Evolutionary conservation across 2,329 filamentous ascomycete species (phyloP).

Genomic region (Ambrosiella beaveri): DNA sequence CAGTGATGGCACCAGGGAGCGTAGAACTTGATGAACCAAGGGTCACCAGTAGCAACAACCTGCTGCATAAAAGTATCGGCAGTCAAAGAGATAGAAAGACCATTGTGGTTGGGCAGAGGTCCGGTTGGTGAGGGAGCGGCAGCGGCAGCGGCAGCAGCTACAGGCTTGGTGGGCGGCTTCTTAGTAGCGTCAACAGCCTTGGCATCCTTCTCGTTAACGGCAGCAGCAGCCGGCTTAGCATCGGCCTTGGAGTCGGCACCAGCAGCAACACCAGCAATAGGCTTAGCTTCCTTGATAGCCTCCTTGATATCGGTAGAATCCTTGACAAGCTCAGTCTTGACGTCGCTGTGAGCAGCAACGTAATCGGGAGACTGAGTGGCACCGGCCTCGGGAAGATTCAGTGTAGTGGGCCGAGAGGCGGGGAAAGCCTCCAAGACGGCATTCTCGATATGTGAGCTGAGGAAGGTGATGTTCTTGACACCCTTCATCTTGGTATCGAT

Average conservation of each 20-base stretch:
- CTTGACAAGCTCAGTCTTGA: conserved; percentile 1
- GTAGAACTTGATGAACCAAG: conserved; percentile 99
- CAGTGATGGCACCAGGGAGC: conserved; percentile 96
- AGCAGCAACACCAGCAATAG: conserved; percentile 12
- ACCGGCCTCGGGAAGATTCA: conserved; percentile 55
- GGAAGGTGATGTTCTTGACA: conserved; percentile 43
- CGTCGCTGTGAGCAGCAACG: not conserved
- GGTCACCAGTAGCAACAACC: conserved; percentile 73
- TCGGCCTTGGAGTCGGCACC: conserved; percentile 13
- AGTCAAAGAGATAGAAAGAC: conserved; percentile 57
- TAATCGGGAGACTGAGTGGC: conserved; percentile 30
- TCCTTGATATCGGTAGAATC: conserved; percentile 1
- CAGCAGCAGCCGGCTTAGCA: conserved; percentile 19
- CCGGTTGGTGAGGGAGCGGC: conserved; percentile 33
- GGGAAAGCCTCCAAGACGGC: conserved; percentile 63
- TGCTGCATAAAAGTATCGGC: conserved; percentile 72
- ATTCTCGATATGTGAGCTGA: conserved; percentile 59
- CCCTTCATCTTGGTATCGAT: conserved; percentile 46
- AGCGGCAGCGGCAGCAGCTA: conserved; percentile 18
- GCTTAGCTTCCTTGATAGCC: conserved; percentile 23
- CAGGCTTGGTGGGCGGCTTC: conserved; percentile 15
- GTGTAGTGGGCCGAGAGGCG: conserved; percentile 52
- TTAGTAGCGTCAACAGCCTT: conserved; percentile 16
- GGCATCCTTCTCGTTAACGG: conserved; percentile 20
- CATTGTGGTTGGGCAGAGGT: conserved; percentile 51